Base-by-base conservation (phyloP, 768 basidiomycete species). In the Mycena kentingensis region DNA sequence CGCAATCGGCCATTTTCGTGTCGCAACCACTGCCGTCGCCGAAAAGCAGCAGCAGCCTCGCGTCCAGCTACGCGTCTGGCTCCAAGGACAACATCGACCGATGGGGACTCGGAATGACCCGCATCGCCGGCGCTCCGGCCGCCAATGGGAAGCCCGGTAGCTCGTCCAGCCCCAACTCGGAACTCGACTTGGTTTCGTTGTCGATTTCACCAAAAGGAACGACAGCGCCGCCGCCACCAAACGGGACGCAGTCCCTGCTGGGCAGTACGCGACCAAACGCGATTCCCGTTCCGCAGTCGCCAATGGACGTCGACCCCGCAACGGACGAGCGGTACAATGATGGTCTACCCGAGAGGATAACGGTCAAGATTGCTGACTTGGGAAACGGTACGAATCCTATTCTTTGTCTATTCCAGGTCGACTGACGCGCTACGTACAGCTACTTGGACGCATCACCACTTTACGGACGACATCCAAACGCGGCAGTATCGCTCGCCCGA, bases 381-480 rank as follows among this genome's bases (percentile, higher is more conserved):
- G 97, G 97, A 7, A 98, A 98, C 69, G 93, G 93, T 84, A 65
- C 53, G 84, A n/a, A n/a, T n/a, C n/a, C n/a, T 71, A 3, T 27
- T 7, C n/a, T 37, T 19, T 52, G 36, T 11, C 58, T 32, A 43
- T 36, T 45, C 49, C 46, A 24, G 32, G 51, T 50, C 18, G 29
- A 21, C 22, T 48, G 35, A 54, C 49, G 36, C 39, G 42, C 41
- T 46, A 5, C 46, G 44, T 43, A 36, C 61, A 87, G 90, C 90
- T 10, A 92, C 90, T 1, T 91, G 90, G 90, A 83, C 83, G 26
- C 90, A 96, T 63, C 91, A 98, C 60, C 97, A 98, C 66, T 99
- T 98, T 60, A 98, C 97, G 36, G 96, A 99, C 70, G 97, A 98
- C 63, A 98, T 98, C 61, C 90, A 98, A 73, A 99, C 97, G 24